Evolutionary conservation across 805 yeast genomes (phyloP).

Genomic region (Zygotorulaspora danielsina): DNA sequence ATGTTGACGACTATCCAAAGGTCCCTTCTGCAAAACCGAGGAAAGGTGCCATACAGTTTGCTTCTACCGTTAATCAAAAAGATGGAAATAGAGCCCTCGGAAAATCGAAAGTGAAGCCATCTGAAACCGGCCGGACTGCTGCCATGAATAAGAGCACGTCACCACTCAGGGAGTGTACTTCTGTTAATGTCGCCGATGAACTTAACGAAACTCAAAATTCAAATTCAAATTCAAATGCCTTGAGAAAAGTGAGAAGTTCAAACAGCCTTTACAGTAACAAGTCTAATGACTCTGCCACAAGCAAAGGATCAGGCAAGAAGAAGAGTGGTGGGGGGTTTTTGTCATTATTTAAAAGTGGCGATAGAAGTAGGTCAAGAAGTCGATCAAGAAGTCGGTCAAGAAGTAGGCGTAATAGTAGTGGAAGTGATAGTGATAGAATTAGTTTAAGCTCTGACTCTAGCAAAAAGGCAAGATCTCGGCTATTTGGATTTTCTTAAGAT

Average conservation of each 20-base stretch:
- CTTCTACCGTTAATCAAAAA: constrained; percentile 19
- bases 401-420: constrained; percentile 22
- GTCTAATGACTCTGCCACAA: constrained; percentile 16
- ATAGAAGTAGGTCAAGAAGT: constrained; percentile 20
- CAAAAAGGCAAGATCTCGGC: constrained; percentile 15
- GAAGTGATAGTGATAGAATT: constrained; percentile 13
- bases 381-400: constrained; percentile 20
- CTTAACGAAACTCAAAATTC: constrained; percentile 12
- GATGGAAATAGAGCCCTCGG: constrained; percentile 27
- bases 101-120: constrained; percentile 8
- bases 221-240: constrained; percentile 4
- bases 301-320: constrained; percentile 7
- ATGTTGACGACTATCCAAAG: constrained; percentile 16
- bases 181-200: constrained; percentile 17
- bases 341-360: constrained; percentile 18
- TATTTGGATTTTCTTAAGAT: constrained; percentile 14
- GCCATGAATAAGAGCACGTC: constrained; percentile 5
- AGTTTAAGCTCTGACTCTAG: constrained; percentile 6
- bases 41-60: constrained; percentile 26
- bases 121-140: constrained; percentile 2
- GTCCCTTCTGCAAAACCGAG: constrained; percentile 10
- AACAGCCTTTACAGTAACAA: constrained; percentile 15
- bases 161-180: constrained; percentile 22
- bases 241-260: constrained; percentile 27
- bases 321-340: constrained; percentile 16